These are phyloP conservation scores for Amylostereum areolatum DNA, from an alignment of 1,284 basidiomycete genomes.

Conservation along the genomic window DNA sequence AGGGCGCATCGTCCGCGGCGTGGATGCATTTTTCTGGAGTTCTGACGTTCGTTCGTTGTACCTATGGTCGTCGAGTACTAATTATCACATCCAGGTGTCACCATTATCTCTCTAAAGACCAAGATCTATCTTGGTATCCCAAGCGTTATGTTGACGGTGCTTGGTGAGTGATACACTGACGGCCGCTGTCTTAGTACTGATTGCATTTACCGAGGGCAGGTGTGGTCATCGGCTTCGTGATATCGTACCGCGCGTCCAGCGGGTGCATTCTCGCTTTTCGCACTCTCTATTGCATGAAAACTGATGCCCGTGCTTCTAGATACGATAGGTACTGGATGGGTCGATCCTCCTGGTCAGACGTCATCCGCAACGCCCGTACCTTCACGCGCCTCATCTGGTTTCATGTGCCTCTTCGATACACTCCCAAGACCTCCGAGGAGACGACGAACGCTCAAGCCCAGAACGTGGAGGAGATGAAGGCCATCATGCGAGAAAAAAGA, in stretches of 20 bases:
- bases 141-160: slow-evolving; percentile 50
- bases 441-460: slow-evolving; percentile 25
- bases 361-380: slow-evolving; percentile 43
- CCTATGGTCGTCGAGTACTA: not conserved
- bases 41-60: not conserved
- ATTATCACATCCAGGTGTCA: slow-evolving; percentile 28
- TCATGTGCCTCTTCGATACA: slow-evolving; percentile 47
- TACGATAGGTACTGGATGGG: slow-evolving; percentile 66
- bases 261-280: slow-evolving; percentile 31
- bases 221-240: slow-evolving; percentile 69
- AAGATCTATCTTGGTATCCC: slow-evolving; percentile 4
- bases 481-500: slow-evolving; percentile 55
- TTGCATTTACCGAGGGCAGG: slow-evolving; percentile 23
- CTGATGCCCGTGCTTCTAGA: slow-evolving; percentile 15
- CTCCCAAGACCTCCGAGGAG: slow-evolving; percentile 22
- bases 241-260: slow-evolving; percentile 58
- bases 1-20: no score
- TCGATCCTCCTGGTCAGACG: slow-evolving; percentile 52
- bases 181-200: no score
- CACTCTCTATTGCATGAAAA: not conserved
- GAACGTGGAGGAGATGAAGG: slow-evolving; percentile 31
- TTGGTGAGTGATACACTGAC: slow-evolving; percentile 29
- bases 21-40: not conserved
- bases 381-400: slow-evolving; percentile 56
- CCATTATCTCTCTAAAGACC: slow-evolving; percentile 36